A percentile compares a stretch with the other conserved stretches of the same genome.
phyloP scores from a whole-genome alignment of 2,329 filamentous ascomycete genomes.

The Aspergillus pseudonomiae region DNA sequence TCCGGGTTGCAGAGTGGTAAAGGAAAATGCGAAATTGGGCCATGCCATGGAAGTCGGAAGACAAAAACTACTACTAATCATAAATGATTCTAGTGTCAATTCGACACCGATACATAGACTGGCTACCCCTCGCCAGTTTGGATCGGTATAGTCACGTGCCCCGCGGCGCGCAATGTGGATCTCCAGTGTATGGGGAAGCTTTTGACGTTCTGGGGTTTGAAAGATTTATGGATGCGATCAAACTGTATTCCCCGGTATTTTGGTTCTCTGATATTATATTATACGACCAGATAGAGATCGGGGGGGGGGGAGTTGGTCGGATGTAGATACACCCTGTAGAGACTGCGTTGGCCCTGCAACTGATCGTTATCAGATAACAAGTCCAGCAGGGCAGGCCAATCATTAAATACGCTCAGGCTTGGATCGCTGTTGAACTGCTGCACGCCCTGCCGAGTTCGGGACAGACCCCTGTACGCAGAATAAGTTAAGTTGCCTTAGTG shows the following conservation, averaged over 20 bases:
- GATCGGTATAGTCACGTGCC: background rate
- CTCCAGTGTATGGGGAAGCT: background rate
- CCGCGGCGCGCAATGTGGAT: background rate
- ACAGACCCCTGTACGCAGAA: background rate
- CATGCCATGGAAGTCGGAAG: background rate
- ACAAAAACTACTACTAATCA: background rate
- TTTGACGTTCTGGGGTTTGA: too few species aligned
- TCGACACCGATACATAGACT: background rate
- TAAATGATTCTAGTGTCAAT: background rate
- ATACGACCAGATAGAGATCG: background rate
- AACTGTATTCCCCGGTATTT: too few species aligned
- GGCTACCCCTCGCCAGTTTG: background rate
- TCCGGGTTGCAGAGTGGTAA: background rate
- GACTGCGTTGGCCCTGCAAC: background rate
- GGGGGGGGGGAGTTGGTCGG: background rate
- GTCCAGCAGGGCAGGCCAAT: background rate
- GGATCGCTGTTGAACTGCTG: constrained; percentile 1
- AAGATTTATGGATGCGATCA: too few species aligned
- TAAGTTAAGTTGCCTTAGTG: constrained; percentile 3
- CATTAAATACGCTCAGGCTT: background rate
- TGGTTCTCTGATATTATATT: background rate
- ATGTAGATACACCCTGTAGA: background rate
- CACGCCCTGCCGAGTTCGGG: background rate
- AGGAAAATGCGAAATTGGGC: background rate
- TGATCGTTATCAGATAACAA: constrained; percentile 6